phyloP scores from a whole-genome alignment of 1,284 basidiomycete genomes.

The Malassezia nana region DNA sequence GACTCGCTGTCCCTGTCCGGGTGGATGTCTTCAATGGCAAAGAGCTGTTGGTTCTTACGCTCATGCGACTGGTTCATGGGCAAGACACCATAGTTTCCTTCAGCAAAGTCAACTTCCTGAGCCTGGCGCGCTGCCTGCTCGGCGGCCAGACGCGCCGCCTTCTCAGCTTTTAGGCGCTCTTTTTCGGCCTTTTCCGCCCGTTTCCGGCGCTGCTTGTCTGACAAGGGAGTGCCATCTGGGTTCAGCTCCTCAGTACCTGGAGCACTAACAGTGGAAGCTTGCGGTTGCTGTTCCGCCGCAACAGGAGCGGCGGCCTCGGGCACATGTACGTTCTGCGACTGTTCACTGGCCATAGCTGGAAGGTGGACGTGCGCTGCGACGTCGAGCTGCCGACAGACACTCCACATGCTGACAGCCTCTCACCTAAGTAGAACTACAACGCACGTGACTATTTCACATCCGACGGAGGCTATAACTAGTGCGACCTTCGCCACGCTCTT shows the following conservation, averaged over 20 bases:
- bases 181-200: constrained; percentile 85
- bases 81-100: constrained; percentile 76
- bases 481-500: not conserved
- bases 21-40: constrained; percentile 61
- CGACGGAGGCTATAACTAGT: not conserved
- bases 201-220: constrained; percentile 88
- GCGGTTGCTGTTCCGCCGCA: not conserved
- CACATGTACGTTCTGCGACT: constrained; percentile 1
- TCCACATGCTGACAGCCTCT: constrained; percentile 12
- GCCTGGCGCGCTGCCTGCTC: constrained; percentile 65
- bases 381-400: not conserved
- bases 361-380: constrained; percentile 6
- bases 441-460: constrained; percentile 13
- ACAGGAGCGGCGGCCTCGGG: constrained; percentile 1
- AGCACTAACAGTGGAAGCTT: not conserved
- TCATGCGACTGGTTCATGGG: constrained; percentile 85
- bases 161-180: constrained; percentile 57
- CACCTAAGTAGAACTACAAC: constrained; percentile 13
- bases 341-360: constrained; percentile 14
- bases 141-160: constrained; percentile 70
- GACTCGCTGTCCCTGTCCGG: constrained; percentile 64
- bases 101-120: constrained; percentile 71
- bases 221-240: constrained; percentile 52
- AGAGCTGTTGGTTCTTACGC: constrained; percentile 51
- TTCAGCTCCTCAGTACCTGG: constrained; percentile 11